Evolutionary conservation across 2,329 filamentous ascomycete species (phyloP).

Genomic region (Colletotrichum plurivorum): DNA sequence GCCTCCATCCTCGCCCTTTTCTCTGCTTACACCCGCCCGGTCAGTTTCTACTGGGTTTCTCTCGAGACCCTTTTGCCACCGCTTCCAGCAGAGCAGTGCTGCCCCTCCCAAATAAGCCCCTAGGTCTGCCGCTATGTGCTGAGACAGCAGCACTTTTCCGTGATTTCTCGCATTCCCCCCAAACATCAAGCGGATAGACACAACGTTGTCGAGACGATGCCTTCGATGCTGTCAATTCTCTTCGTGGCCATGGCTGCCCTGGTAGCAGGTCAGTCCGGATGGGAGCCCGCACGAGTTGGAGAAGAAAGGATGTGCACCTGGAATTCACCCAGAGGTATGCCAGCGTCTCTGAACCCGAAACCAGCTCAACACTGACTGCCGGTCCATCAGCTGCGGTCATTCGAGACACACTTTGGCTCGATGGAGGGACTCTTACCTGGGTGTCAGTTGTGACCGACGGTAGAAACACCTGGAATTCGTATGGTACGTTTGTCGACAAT

Average conservation of each 20-base stretch:
- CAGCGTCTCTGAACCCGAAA: not conserved
- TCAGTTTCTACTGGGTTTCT: not conserved
- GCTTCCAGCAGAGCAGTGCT: not conserved
- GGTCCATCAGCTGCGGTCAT: conserved; percentile 65
- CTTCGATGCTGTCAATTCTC: conserved; percentile 40
- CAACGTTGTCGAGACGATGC: conserved; percentile 1
- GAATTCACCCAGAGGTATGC: conserved; percentile 60
- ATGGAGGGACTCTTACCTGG: conserved; percentile 73
- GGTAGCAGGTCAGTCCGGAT: conserved; percentile 61
- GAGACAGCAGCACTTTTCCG: conserved; percentile 3
- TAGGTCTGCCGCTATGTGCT: conserved; percentile 17
- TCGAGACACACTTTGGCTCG: conserved; percentile 74
- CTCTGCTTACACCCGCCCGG: not conserved
- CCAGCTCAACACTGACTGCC: not conserved
- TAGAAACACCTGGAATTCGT: conserved; percentile 46
- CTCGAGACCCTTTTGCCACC: not conserved
- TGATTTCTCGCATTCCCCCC: conserved; percentile 3
- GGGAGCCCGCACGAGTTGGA: conserved; percentile 66
- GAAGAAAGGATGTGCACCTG: conserved; percentile 73
- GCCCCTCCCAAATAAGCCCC: conserved; percentile 15
- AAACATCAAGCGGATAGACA: not conserved
- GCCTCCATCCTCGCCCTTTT: not conserved
- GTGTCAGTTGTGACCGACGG: conserved; percentile 61
- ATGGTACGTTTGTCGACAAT: conserved; percentile 53
- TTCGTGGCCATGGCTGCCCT: conserved; percentile 47